A percentile compares a stretch with the other conserved stretches of the same genome.
These are phyloP conservation scores for Mycena belliarum DNA, from an alignment of 768 basidiomycete genomes.

Conservation along the genomic window DNA sequence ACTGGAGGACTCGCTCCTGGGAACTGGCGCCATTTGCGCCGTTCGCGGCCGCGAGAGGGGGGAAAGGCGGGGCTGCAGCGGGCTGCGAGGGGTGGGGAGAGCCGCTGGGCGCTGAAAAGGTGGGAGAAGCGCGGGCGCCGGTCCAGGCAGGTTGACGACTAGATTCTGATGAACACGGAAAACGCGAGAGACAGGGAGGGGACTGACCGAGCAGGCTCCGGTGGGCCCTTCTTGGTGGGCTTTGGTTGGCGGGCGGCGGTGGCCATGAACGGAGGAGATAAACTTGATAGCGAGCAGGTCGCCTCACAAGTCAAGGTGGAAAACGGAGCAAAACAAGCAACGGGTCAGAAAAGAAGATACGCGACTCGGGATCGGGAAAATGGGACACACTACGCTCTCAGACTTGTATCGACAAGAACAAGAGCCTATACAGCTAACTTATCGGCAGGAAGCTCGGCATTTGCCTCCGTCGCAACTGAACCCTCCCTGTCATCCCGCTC, in stretches of 20 bases:
- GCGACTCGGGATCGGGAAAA: too few relatives aligned
- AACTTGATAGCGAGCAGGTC: neutral
- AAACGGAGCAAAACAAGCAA: neutral
- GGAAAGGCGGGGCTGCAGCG: conserved; percentile 37
- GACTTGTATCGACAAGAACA: too few relatives aligned
- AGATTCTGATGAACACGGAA: conserved; percentile 19
- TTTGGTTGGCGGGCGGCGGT: conserved; percentile 66
- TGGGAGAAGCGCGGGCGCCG: conserved; percentile 67
- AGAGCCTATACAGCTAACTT: neutral
- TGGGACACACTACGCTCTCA: too few relatives aligned
- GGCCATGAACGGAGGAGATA: conserved; percentile 48
- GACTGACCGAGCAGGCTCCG: conserved; percentile 58
- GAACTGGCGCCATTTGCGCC: conserved; percentile 46
- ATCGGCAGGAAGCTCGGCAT: neutral
- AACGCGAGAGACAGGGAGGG: conserved; percentile 5
- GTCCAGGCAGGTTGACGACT: conserved; percentile 62
- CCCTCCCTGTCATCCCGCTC: neutral
- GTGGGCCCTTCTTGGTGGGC: conserved; percentile 59
- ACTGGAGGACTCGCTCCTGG: conserved; percentile 63
- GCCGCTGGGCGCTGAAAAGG: conserved; percentile 51
- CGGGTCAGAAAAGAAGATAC: neutral
- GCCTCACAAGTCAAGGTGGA: neutral
- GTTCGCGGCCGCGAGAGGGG: conserved; percentile 50
- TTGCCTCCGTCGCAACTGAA: conserved; percentile 7
- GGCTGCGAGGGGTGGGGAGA: conserved; percentile 39